Conservation (phyloP, 2,329 filamentous ascomycete genomes). For the Diplodia mutila region DNA sequence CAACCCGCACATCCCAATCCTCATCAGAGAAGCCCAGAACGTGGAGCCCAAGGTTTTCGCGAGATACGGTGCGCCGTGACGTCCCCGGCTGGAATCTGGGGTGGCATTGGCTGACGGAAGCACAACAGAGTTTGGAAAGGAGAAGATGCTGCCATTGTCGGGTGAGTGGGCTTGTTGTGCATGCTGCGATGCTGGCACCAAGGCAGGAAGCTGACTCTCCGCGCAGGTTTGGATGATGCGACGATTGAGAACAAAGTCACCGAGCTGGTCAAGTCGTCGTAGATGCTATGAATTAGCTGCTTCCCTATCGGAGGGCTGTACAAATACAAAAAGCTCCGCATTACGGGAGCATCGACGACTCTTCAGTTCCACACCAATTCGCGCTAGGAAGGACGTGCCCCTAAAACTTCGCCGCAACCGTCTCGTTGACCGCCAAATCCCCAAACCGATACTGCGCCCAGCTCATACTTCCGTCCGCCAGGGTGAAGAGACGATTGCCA, state of each 20-base stretch:
- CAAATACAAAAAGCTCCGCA: slow-evolving; percentile 11
- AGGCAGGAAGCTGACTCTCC: slow-evolving; percentile 26
- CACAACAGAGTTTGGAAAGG: slow-evolving; percentile 64
- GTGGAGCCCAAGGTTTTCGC: slow-evolving; percentile 86
- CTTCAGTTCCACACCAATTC: neutral
- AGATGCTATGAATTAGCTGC: slow-evolving; percentile 15
- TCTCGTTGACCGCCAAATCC: slow-evolving; percentile 28
- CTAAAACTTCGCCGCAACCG: slow-evolving; percentile 10
- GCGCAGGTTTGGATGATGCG: slow-evolving; percentile 67
- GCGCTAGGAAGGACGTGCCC: neutral
- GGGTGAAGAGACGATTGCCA: slow-evolving; percentile 53
- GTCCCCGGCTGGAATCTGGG: neutral
- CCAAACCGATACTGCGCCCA: slow-evolving; percentile 62
- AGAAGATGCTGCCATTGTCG: slow-evolving; percentile 66
- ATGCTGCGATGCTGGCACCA: neutral
- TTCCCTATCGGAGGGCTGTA: neutral
- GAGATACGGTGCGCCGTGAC: slow-evolving; percentile 73
- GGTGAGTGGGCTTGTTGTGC: slow-evolving; percentile 47
- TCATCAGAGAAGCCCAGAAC: slow-evolving; percentile 89
- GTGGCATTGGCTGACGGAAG: neutral
- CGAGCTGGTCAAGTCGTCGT: slow-evolving; percentile 58
- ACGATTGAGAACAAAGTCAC: slow-evolving; percentile 71
- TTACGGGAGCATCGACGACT: neutral
- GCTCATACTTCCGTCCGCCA: slow-evolving; percentile 56
- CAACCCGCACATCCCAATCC: slow-evolving; percentile 91